These are phyloP conservation scores for Teunomyces lycoperdinae DNA, from an alignment of 805 yeast genomes.

Conservation along the genomic window DNA sequence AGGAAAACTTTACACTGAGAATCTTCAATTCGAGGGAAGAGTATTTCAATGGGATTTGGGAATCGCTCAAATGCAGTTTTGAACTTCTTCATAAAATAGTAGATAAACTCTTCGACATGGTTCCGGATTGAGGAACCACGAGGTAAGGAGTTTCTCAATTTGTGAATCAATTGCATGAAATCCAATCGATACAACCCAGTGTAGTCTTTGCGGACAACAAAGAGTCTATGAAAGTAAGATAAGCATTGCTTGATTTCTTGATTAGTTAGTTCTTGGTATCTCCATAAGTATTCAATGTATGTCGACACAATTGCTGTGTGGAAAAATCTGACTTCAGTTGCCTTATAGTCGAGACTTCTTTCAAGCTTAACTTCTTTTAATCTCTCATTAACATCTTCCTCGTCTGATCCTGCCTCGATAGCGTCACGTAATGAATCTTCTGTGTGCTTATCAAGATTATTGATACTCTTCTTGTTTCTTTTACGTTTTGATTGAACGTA, in stretches of 20 bases:
- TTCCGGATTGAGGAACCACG: conserved; percentile 44
- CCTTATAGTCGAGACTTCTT: conserved; percentile 44
- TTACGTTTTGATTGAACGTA: conserved; percentile 47
- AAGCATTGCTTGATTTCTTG: conserved; percentile 61
- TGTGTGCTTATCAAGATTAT: conserved; percentile 21
- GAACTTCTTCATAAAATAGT: conserved; percentile 62
- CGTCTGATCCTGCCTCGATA: conserved; percentile 30
- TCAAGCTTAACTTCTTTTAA: conserved; percentile 40
- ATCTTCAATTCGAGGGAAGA: conserved; percentile 59
- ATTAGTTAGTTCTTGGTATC: conserved; percentile 60
- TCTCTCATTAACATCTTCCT: conserved; percentile 26
- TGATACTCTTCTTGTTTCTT: conserved; percentile 23
- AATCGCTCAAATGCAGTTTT: conserved; percentile 43
- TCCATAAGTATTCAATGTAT: conserved; percentile 58
- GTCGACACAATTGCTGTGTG: conserved; percentile 62
- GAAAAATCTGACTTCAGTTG: conserved; percentile 45
- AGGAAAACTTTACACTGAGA: conserved; percentile 48
- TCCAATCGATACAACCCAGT: conserved; percentile 68
- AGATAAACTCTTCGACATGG: conserved; percentile 64
- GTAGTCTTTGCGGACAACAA: conserved; percentile 56
- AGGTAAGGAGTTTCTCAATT: conserved; percentile 47
- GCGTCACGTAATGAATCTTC: conserved; percentile 24
- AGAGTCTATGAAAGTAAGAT: conserved; percentile 67
- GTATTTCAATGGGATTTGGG: conserved; percentile 62
- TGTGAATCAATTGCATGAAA: conserved; percentile 60